phyloP scores from a whole-genome alignment of 495 filamentous ascomycete genomes.

The Xylaria grammica region DNA sequence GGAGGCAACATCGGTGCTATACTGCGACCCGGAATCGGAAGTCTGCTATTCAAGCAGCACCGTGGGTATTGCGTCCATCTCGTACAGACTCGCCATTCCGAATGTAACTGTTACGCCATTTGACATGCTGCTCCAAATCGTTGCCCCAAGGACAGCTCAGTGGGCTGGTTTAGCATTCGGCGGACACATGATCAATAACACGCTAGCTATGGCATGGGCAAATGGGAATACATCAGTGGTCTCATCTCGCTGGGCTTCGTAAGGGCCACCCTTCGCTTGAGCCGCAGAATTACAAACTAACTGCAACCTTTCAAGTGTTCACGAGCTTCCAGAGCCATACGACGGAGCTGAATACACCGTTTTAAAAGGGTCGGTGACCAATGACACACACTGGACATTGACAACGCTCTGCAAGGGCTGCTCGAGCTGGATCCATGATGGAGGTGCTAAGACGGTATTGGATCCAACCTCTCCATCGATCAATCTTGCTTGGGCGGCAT shows the following conservation, averaged over 20 bases:
- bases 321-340: slow-evolving; percentile 29
- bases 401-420: slow-evolving; percentile 44
- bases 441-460: slow-evolving; percentile 34
- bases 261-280: slow-evolving; percentile 6
- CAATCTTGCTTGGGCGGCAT: slow-evolving; percentile 47
- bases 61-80: slow-evolving; percentile 36
- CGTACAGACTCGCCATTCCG: slow-evolving; percentile 46
- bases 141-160: slow-evolving; percentile 42
- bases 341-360: slow-evolving; percentile 39
- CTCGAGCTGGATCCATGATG: slow-evolving; percentile 33
- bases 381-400: slow-evolving; percentile 47
- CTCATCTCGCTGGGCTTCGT: slow-evolving; percentile 37
- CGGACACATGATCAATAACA: slow-evolving; percentile 48
- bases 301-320: slow-evolving; percentile 26
- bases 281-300: neutral
- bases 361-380: slow-evolving; percentile 36
- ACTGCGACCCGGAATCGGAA: slow-evolving; percentile 38
- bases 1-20: slow-evolving; percentile 34
- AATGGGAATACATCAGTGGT: slow-evolving; percentile 34
- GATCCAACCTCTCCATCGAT: slow-evolving; percentile 44
- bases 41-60: slow-evolving; percentile 46
- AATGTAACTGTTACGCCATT: slow-evolving; percentile 42
- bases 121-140: slow-evolving; percentile 43
- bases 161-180: slow-evolving; percentile 49
- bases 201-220: slow-evolving; percentile 44